A percentile compares a stretch with the other conserved stretches of the same genome.
Conservation (phyloP, 2,329 filamentous ascomycete genomes). For the Neobulgaria alba region DNA sequence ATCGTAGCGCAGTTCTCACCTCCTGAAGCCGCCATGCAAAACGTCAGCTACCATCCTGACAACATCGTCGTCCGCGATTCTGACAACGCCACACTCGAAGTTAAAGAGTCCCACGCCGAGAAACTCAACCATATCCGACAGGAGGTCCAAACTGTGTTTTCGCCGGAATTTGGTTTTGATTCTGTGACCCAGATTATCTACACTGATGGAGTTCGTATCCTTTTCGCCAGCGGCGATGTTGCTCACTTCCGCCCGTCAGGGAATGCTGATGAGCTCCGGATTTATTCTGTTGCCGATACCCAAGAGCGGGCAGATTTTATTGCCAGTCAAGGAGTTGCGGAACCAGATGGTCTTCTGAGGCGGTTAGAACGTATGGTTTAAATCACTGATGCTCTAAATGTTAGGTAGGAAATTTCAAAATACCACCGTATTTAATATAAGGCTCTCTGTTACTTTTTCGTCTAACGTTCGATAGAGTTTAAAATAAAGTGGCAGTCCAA, state of each 20-base stretch:
- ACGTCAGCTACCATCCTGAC: constrained; percentile 15
- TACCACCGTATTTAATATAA: too few relatives aligned
- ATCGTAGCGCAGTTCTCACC: constrained; percentile 27
- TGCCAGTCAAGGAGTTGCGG: constrained; percentile 21
- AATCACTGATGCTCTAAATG: background rate
- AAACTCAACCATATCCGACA: constrained; percentile 18
- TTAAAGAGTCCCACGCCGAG: constrained; percentile 10
- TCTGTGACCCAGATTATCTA: constrained; percentile 24
- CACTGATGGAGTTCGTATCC: constrained; percentile 28
- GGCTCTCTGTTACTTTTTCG: too few relatives aligned
- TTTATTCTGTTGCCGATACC: constrained; percentile 27
- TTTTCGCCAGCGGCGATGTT: constrained; percentile 28
- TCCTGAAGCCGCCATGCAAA: constrained; percentile 17
- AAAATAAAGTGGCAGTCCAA: too few relatives aligned
- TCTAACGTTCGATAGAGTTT: too few relatives aligned
- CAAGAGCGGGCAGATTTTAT: constrained; percentile 28
- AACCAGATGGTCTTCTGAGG: constrained; percentile 26
- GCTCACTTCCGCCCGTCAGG: constrained; percentile 29
- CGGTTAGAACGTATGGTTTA: constrained; percentile 16
- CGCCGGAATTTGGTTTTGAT: constrained; percentile 22
- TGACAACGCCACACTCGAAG: constrained; percentile 4
- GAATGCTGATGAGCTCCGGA: constrained; percentile 29
- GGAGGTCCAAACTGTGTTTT: constrained; percentile 26
- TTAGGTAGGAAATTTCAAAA: too few relatives aligned
- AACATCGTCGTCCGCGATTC: constrained; percentile 13